phyloP scores from a whole-genome alignment of 2,329 filamentous ascomycete species.

The Nigrograna mackinnonii region DNA sequence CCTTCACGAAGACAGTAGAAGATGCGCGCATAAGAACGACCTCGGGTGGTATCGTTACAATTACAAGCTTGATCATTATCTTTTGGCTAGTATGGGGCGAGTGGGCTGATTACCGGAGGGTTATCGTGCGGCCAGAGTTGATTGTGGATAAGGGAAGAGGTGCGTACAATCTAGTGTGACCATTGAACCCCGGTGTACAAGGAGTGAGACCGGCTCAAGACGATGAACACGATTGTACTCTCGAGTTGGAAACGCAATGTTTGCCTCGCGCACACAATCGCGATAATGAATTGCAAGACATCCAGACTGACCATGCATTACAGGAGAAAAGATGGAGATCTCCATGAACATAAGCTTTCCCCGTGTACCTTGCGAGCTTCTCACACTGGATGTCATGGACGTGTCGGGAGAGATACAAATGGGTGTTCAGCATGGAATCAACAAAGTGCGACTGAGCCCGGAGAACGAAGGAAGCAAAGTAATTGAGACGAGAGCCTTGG shows the following conservation, averaged over 20 bases:
- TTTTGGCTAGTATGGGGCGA: slow-evolving; percentile 90
- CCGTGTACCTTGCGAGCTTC: slow-evolving; percentile 87
- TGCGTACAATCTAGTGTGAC: too few species aligned
- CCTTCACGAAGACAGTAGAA: slow-evolving; percentile 97
- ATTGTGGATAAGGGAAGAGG: slow-evolving; percentile 96
- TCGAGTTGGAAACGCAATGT: too few species aligned
- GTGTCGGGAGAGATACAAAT: slow-evolving; percentile 96
- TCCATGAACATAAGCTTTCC: slow-evolving; percentile 97
- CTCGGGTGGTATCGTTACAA: slow-evolving; percentile 92
- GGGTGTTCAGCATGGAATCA: slow-evolving; percentile 88
- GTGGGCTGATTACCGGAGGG: slow-evolving; percentile 89
- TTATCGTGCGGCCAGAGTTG: slow-evolving; percentile 87
- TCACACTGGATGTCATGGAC: slow-evolving; percentile 99
- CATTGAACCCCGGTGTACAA: too few species aligned
- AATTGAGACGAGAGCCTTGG: slow-evolving; percentile 40
- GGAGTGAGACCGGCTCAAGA: not conserved
- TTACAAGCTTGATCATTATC: slow-evolving; percentile 85
- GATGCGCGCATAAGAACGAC: slow-evolving; percentile 96
- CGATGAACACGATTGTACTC: not conserved
- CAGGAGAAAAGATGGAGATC: slow-evolving; percentile 99
- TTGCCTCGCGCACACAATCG: slow-evolving; percentile 1
- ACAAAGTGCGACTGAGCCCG: slow-evolving; percentile 81
- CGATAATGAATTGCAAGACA: slow-evolving; percentile 42
- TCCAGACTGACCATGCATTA: too few species aligned
- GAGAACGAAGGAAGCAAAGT: slow-evolving; percentile 70